Conservation (phyloP, 768 basidiomycete species). For the Boletellus emodensis region DNA sequence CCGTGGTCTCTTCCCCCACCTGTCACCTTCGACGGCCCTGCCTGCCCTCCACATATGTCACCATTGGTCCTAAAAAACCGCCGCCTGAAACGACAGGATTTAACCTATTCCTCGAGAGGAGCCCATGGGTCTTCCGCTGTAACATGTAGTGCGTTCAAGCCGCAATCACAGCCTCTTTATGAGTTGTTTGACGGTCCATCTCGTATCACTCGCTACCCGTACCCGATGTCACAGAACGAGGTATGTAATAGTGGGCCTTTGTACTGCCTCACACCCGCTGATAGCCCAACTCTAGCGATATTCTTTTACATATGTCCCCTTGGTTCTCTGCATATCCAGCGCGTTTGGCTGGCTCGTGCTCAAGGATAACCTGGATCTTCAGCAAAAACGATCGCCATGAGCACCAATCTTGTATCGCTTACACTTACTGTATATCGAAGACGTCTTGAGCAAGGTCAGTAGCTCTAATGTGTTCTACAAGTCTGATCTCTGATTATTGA, state of each 20-base stretch:
- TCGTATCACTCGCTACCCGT: constrained; percentile 21
- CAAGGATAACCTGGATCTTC: constrained; percentile 6
- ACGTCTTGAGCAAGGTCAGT: too few species aligned
- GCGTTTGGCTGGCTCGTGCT: constrained; percentile 22
- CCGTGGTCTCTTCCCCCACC: constrained; percentile 41
- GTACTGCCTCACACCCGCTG: not conserved
- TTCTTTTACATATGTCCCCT: constrained; percentile 6
- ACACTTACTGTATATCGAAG: constrained; percentile 9
- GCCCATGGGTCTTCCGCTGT: constrained; percentile 2
- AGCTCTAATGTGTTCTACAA: too few species aligned
- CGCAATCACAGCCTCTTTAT: constrained; percentile 31
- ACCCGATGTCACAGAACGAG: constrained; percentile 7
- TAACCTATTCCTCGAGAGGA: not conserved
- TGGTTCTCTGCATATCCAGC: constrained; percentile 19
- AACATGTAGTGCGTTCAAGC: constrained; percentile 10
- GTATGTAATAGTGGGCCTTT: constrained; percentile 10
- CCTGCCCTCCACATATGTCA: constrained; percentile 30
- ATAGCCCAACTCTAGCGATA: not conserved
- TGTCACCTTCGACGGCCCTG: constrained; percentile 48
- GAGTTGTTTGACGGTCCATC: constrained; percentile 49
- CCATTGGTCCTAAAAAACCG: constrained; percentile 7
- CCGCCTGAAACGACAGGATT: constrained; percentile 11
- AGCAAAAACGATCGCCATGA: not conserved
- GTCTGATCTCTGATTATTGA: too few species aligned
- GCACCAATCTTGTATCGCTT: not conserved